Evolutionary conservation across 2,329 filamentous ascomycete species (phyloP), one percentile per base, ranked within the genome.

Genomic region (Calonectria honghensis): DNA sequence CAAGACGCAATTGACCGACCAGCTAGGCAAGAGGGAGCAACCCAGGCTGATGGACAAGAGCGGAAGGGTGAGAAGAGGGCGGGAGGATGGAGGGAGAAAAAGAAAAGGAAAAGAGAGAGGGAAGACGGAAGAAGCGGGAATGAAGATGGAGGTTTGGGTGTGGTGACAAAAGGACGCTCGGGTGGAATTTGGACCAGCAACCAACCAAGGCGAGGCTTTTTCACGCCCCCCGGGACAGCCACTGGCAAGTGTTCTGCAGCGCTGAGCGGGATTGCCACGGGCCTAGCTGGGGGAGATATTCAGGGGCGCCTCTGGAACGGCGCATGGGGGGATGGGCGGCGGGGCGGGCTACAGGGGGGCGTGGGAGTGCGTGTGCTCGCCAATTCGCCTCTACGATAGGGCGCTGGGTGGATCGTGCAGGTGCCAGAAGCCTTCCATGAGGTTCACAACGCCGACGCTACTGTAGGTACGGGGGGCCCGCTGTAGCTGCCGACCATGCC

Each of bases 151-250:
- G 32, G 52, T 68, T 68, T 65, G 67, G 6, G 35, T 9, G 37
- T 39, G 72, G 71, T 61, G 74, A 73, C 70, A 39, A 76, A 41
- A 41, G 35, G 64, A 73, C 71, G 73, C 72, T 75, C 77, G 75
- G 77, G 64, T 64, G 68, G 78, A 76, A 78, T 72, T 72, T 77
- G 68, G 59, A 37, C 24, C 39, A 50, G 52, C n/a, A 54, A 50
- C 79, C 79, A 80, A 78, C 75, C 78, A 78, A 73, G 70, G 50
- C 74, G 70, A 75, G 69, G 73, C 73, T 73, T 79, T 78, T 72
- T 72, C 73, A 32, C 31, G 31, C 20, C 24, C 59, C 35, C 35
- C 37, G 51, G 51, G 24, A 13, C 61, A 65, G 61, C 61, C 61
- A 65, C 61, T 65, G 61, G 7, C 39, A 32, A 48, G 61, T 48